Evolutionary conservation across 768 basidiomycete genomes (phyloP).

Genomic region (Agaricus subrufescens): DNA sequence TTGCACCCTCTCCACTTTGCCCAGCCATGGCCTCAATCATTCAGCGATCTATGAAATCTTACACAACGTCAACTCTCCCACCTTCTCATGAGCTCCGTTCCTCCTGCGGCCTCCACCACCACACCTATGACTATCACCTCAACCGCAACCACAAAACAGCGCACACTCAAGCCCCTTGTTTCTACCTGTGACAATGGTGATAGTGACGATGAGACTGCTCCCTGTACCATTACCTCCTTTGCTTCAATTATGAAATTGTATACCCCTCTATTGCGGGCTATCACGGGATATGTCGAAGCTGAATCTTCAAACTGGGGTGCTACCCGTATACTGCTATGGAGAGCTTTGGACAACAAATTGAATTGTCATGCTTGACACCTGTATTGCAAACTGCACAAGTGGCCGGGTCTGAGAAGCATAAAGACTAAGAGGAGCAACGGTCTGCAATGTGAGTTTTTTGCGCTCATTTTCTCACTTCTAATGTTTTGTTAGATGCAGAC

Average conservation of each 20-base stretch:
- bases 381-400: slow-evolving; percentile 88
- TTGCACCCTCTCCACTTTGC: too few relatives aligned
- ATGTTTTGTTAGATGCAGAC: slow-evolving; percentile 52
- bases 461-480: slow-evolving; percentile 1
- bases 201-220: too few relatives aligned
- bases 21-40: too few relatives aligned
- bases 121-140: slow-evolving; percentile 1
- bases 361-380: slow-evolving; percentile 82
- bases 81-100: background rate
- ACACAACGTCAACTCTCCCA: slow-evolving; percentile 35
- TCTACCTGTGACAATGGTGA: too few relatives aligned
- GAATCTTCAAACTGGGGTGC: slow-evolving; percentile 89
- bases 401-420: slow-evolving; percentile 82
- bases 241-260: slow-evolving; percentile 24
- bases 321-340: slow-evolving; percentile 81
- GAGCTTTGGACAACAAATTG: slow-evolving; percentile 82
- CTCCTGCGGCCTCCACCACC: too few relatives aligned
- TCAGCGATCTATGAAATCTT: slow-evolving; percentile 27
- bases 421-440: slow-evolving; percentile 89
- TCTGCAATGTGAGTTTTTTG: slow-evolving; percentile 71
- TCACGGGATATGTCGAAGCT: slow-evolving; percentile 64
- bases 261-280: too few relatives aligned
- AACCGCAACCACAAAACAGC: slow-evolving; percentile 5
- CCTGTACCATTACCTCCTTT: too few relatives aligned
- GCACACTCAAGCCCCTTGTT: too few relatives aligned